These are phyloP conservation scores for Botrytis pseudocinerea DNA, from an alignment of 2,329 filamentous ascomycete genomes.

Conservation along the genomic window DNA sequence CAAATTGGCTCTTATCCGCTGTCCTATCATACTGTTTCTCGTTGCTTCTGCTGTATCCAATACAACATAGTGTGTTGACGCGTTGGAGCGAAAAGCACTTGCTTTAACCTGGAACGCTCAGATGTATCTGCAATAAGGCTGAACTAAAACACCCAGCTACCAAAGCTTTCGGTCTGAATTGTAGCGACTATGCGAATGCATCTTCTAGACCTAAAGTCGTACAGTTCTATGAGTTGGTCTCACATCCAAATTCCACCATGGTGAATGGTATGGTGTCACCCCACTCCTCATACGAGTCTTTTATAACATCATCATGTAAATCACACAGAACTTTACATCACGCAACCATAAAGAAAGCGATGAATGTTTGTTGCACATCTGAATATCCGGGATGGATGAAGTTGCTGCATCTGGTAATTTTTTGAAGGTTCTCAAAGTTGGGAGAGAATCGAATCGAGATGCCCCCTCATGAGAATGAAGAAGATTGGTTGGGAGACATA, in stretches of 20 bases:
- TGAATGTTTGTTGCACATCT: constrained; percentile 1
- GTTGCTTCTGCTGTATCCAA: not conserved
- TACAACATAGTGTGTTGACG: not conserved
- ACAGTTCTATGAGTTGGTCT: not conserved
- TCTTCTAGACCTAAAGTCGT: not conserved
- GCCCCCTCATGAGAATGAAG: not conserved
- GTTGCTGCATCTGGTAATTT: constrained; percentile 6
- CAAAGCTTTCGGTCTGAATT: not conserved
- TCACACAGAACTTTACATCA: not conserved
- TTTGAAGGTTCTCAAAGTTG: not conserved
- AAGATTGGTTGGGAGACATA: not conserved
- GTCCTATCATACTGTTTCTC: not conserved
- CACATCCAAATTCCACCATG: not conserved
- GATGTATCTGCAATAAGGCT: not conserved
- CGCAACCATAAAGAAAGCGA: not conserved
- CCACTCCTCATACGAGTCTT: constrained; percentile 6
- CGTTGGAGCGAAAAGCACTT: not conserved
- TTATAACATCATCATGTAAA: not conserved
- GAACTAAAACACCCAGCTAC: not conserved
- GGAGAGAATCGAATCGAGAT: not conserved
- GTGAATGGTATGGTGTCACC: not conserved
- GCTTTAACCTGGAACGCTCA: not conserved
- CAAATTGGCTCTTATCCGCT: not conserved
- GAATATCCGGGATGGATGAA: not conserved
- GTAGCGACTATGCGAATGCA: not conserved